Evolutionary conservation across 2,329 filamentous ascomycete genomes (phyloP).

Genomic region (Talaromyces sp.): DNA sequence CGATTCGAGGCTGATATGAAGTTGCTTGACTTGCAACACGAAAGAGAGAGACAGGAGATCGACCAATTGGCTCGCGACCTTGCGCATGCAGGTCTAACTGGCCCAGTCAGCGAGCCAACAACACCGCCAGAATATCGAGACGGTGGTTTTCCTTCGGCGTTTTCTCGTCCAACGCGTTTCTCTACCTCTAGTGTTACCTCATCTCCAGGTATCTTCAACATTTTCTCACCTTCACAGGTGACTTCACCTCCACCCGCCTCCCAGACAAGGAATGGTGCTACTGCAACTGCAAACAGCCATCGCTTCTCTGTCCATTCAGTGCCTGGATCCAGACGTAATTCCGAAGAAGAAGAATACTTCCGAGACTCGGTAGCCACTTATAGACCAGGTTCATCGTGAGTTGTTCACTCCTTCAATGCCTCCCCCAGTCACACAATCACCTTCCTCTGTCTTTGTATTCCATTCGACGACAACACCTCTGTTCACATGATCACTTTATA

Average conservation of each 20-base stretch:
- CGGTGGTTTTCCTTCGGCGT: conserved; percentile 69
- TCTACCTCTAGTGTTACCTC: conserved; percentile 83
- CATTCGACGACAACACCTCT: background rate
- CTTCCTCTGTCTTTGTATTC: background rate
- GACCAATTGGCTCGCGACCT: conserved; percentile 79
- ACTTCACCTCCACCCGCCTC: conserved; percentile 67
- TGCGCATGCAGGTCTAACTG: conserved; percentile 52
- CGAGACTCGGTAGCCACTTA: conserved; percentile 57
- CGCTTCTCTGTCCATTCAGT: conserved; percentile 78
- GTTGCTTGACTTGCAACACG: conserved; percentile 77
- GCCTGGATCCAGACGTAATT: conserved; percentile 80
- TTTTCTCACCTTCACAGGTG: conserved; percentile 69
- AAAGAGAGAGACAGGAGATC: conserved; percentile 76
- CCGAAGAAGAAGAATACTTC: conserved; percentile 79
- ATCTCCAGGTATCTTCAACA: conserved; percentile 68
- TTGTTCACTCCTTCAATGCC: conserved; percentile 28
- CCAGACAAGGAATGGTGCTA: conserved; percentile 39
- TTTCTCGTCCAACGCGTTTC: conserved; percentile 80
- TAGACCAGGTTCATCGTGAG: conserved; percentile 73
- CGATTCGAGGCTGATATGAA: conserved; percentile 91
- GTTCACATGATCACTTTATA: background rate
- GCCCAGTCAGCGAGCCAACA: conserved; percentile 88
- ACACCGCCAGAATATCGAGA: conserved; percentile 92
- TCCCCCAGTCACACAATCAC: background rate
- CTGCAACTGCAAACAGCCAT: conserved; percentile 51